Percentiles rank a stretch among this genome's conserved stretches.
These are phyloP conservation scores for Euphorbia celastroides DNA, from an alignment of 441 rosid genomes.

Conservation along the genomic window DNA sequence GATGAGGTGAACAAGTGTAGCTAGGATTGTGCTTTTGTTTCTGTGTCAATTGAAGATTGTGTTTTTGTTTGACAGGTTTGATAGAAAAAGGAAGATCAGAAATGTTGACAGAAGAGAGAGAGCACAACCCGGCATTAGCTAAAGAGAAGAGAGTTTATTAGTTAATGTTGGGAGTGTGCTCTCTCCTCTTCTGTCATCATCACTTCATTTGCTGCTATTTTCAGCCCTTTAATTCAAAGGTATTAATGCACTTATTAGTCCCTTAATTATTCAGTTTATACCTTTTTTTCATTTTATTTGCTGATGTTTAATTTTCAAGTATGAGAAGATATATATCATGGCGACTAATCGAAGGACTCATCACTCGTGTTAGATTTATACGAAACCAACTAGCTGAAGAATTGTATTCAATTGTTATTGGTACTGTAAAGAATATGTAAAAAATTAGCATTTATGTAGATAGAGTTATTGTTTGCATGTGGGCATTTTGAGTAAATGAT, in stretches of 20 bases:
- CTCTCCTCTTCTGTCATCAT: constrained; percentile 71
- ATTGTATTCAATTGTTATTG: too few relatives aligned
- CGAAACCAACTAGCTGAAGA: too few relatives aligned
- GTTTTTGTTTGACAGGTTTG: background rate
- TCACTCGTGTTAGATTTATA: too few relatives aligned
- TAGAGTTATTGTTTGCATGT: too few relatives aligned
- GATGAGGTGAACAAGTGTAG: background rate
- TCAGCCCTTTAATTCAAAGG: background rate
- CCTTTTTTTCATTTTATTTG: too few relatives aligned
- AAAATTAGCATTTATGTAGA: too few relatives aligned
- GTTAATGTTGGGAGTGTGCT: constrained; percentile 73
- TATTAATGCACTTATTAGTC: background rate
- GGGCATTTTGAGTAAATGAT: too few relatives aligned
- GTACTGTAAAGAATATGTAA: too few relatives aligned
- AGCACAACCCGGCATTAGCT: constrained; percentile 59
- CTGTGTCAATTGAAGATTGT: background rate
- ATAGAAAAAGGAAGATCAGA: background rate
- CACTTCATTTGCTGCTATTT: background rate
- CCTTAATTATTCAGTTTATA: too few relatives aligned
- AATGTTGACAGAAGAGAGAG: constrained; percentile 92
- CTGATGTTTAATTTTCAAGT: too few relatives aligned
- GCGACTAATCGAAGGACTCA: too few relatives aligned
- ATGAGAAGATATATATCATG: too few relatives aligned
- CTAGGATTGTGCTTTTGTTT: background rate
- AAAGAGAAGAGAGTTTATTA: constrained; percentile 31